Evolutionary conservation across 2,329 filamentous ascomycete genomes (phyloP), one percentile per base, ranked within the genome.

Genomic region (Fusarium poae): DNA sequence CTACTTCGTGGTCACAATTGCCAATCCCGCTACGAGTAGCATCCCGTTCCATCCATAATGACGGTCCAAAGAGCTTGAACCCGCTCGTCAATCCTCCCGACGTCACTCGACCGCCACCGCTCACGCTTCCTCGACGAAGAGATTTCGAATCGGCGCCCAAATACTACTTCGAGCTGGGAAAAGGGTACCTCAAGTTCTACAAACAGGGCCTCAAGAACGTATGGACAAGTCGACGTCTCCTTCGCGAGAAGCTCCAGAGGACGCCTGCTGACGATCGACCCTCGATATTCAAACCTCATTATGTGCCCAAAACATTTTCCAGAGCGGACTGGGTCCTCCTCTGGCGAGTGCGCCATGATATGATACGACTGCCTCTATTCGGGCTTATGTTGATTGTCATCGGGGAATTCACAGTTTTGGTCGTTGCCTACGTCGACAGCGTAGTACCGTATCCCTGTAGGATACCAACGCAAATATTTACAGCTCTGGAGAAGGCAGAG

Each of bases 121-220:
- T 97, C 65, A 77, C 83, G 43, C 81, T 92, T 4, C 92, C 92
- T 9, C 76, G 78, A 7, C 85, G 88, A 54, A 78, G 79, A 57
- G 74, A 78, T 37, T 74, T 74, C 20, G 69, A 76, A 21, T 79
- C 77, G 18, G 65, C 69, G 3, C 71, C 73, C 10, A 72, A 69
- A 46, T 87, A 92, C 80, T 82, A 88, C 65, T 86, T 87, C 74
- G 77, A 80, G 43, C 81, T 90, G 29, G 95, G 93, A 66, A 91
- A 91, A 77, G 88, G 91, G 52, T 97, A 97, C 79, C 78, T 91
- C 12, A 79, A 80, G 35, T 98, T 98, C 86, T 98, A 97, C 88
- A 97, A 96, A 80, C 85, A 88, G 2, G 95, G 94, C 20, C 80
- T 97, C 32, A 89, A 89, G 75, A 89, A 91, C 72, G 89, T 97